phyloP scores from a whole-genome alignment of 129 eudicot genomes.

The Artemisia annua region DNA sequence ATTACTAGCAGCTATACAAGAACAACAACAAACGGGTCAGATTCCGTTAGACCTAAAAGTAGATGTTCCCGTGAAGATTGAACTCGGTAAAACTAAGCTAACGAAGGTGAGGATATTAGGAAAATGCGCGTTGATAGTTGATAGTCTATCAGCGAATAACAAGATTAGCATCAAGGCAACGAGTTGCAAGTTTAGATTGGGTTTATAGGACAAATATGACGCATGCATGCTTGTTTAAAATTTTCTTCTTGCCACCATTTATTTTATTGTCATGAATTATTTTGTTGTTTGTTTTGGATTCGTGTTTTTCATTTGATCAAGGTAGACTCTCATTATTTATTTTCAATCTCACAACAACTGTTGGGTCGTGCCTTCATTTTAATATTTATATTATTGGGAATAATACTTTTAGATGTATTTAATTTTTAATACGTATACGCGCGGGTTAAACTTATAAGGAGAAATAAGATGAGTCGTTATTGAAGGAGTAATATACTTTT shows the following conservation, averaged over 20 bases:
- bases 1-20: constrained; percentile 61
- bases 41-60: constrained; percentile 77
- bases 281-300: constrained; percentile 4
- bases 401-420: no score
- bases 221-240: background rate
- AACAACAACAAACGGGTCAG: constrained; percentile 74
- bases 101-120: constrained; percentile 71
- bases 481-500: no score
- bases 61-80: constrained; percentile 70
- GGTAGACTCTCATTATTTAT: no score
- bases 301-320: no score
- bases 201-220: constrained; percentile 38
- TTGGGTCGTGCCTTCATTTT: no score
- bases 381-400: no score
- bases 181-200: constrained; percentile 65
- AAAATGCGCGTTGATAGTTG: constrained; percentile 67
- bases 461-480: no score
- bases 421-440: no score
- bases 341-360: no score
- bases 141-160: constrained; percentile 64
- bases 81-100: constrained; percentile 65
- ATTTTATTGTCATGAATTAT: background rate
- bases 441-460: no score
- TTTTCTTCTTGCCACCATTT: constrained; percentile 14
- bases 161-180: constrained; percentile 71